Evolutionary conservation across 345 rosid species (phyloP).

Genomic region (Abelmoschus esculentus): DNA sequence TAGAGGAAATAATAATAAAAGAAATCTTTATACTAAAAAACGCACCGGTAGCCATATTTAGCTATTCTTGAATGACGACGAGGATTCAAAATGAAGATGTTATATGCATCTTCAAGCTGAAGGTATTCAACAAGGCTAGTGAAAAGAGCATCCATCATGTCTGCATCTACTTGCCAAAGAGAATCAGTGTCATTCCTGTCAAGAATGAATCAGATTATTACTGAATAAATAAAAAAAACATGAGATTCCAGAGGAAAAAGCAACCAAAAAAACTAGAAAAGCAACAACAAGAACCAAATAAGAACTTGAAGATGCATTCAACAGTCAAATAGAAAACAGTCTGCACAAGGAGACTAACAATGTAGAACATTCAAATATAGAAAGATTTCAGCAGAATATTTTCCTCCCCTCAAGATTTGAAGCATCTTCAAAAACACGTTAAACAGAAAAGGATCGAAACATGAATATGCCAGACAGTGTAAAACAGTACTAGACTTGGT

Average conservation of each 20-base stretch:
- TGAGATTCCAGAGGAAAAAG: neutral
- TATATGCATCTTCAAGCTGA: constrained; percentile 82
- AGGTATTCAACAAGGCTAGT: constrained; percentile 82
- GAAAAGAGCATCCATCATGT: constrained; percentile 77
- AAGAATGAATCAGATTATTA: constrained; percentile 19
- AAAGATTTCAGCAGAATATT: no score
- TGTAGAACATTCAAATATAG: no score
- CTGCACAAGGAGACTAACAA: no score
- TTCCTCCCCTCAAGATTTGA: neutral
- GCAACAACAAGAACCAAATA: neutral
- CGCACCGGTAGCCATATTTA: constrained; percentile 89
- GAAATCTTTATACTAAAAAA: neutral
- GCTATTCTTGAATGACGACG: constrained; percentile 38
- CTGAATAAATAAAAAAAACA: constrained; percentile 10
- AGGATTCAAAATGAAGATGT: constrained; percentile 80
- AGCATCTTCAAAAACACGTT: constrained; percentile 1
- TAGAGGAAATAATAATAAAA: neutral
- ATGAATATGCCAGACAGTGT: neutral
- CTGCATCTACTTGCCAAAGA: constrained; percentile 84
- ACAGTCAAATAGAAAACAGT: neutral
- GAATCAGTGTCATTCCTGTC: constrained; percentile 54
- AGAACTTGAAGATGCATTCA: neutral
- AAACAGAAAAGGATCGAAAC: constrained; percentile 2
- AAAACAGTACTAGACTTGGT: neutral
- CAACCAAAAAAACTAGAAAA: no score